Percentiles rank a stretch among this genome's conserved stretches.
Evolutionary conservation across 139 green algal species (phyloP).

Genomic region (Coccomyxa sp.): DNA sequence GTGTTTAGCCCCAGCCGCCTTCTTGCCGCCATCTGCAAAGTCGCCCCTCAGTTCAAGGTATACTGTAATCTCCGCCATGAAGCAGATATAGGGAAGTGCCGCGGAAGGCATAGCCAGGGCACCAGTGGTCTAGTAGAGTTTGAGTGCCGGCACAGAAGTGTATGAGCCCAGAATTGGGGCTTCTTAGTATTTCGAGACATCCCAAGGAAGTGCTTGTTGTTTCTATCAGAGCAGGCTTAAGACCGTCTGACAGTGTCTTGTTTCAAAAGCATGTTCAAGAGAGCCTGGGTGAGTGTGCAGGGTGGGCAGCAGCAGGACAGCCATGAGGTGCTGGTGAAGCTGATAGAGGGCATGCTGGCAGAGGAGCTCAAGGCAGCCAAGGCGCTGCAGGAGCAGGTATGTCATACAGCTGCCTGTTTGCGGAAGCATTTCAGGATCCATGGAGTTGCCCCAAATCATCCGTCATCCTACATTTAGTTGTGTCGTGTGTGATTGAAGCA

Average conservation of each 20-base stretch:
- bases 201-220: not conserved
- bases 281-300: constrained; percentile 8
- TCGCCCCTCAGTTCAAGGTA: constrained; percentile 52
- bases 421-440: not conserved
- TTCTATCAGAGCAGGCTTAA: not conserved
- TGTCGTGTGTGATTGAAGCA: too few relatives aligned
- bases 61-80: not conserved
- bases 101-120: too few relatives aligned
- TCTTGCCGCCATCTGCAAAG: constrained; percentile 51
- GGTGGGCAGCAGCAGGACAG: constrained; percentile 65
- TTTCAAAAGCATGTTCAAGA: not conserved
- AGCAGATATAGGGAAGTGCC: not conserved
- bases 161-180: too few relatives aligned
- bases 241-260: not conserved
- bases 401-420: not conserved
- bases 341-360: constrained; percentile 52
- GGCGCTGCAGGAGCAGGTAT: not conserved
- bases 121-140: too few relatives aligned
- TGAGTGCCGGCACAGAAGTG: too few relatives aligned
- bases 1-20: constrained; percentile 60
- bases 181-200: not conserved
- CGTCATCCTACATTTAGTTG: not conserved
- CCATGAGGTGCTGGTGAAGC: constrained; percentile 57
- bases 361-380: constrained; percentile 14
- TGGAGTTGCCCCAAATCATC: not conserved